Conservation (phyloP, 495 filamentous ascomycete genomes). For the Annulohypoxylon bovei region DNA sequence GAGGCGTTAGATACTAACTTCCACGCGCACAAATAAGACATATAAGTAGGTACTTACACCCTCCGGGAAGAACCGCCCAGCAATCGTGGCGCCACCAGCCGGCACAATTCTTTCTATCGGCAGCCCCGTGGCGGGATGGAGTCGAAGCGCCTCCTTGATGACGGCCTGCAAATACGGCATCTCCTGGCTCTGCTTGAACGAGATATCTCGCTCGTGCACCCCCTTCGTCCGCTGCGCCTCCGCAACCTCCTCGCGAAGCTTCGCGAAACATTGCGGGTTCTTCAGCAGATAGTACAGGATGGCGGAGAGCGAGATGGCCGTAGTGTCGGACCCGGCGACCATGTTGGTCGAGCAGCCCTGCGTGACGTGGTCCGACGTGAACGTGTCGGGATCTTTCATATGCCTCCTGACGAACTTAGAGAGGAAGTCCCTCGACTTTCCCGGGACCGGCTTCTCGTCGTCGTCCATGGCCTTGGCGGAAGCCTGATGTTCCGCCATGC, state of each 20-base stretch:
- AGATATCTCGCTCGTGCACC: background rate
- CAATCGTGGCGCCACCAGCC: background rate
- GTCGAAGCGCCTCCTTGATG: background rate
- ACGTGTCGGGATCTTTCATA: background rate
- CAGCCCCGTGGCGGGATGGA: background rate
- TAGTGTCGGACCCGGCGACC: background rate
- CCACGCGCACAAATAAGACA: background rate
- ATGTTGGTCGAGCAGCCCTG: background rate
- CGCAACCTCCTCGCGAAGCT: background rate
- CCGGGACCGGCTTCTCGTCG: background rate
- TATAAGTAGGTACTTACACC: background rate
- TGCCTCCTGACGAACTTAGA: background rate
- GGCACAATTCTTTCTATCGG: background rate
- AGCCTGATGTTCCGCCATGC: background rate
- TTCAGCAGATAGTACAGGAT: background rate
- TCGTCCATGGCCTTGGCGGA: background rate
- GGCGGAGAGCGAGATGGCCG: background rate
- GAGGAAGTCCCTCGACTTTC: background rate
- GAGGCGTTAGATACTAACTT: background rate
- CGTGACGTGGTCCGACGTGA: background rate
- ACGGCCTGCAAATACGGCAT: conserved; percentile 5
- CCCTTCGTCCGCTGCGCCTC: background rate
- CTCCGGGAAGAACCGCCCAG: background rate
- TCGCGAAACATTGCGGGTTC: background rate
- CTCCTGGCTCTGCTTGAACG: background rate